Conservation (phyloP, 495 filamentous ascomycete genomes). For the Penicillium simplicissimum region DNA sequence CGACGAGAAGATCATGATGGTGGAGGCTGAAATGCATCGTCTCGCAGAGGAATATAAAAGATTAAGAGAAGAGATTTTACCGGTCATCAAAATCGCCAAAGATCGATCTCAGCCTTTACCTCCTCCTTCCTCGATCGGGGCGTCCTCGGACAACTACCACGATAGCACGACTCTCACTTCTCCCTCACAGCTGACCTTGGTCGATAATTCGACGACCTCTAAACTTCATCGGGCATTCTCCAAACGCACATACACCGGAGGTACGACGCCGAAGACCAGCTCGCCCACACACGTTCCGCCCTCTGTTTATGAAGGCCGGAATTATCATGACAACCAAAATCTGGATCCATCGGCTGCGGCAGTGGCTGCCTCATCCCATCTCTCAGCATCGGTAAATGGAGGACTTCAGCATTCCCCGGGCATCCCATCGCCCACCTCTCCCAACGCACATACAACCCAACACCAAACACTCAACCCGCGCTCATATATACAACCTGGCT, state of each 20-base stretch:
- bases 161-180: constrained; percentile 46
- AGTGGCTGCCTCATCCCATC: constrained; percentile 71
- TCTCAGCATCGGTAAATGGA: constrained; percentile 71
- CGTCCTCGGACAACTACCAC: constrained; percentile 28
- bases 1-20: constrained; percentile 79
- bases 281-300: constrained; percentile 77
- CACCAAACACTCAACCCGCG: constrained; percentile 50
- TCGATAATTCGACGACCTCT: constrained; percentile 27
- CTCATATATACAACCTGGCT: constrained; percentile 46
- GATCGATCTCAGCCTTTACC: constrained; percentile 88
- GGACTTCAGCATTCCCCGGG: constrained; percentile 64
- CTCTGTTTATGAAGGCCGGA: constrained; percentile 54
- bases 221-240: constrained; percentile 59
- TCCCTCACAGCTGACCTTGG: constrained; percentile 40
- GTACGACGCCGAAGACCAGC: constrained; percentile 70
- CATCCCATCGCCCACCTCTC: constrained; percentile 86
- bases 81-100: constrained; percentile 85
- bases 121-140: constrained; percentile 39
- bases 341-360: constrained; percentile 67
- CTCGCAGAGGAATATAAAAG: constrained; percentile 82
- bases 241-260: constrained; percentile 84
- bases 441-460: constrained; percentile 52
- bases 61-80: constrained; percentile 86
- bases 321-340: constrained; percentile 50
- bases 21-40: constrained; percentile 77